Conservation (phyloP, 305 asterid species). For the Fraxinus xanthoxyloides region DNA sequence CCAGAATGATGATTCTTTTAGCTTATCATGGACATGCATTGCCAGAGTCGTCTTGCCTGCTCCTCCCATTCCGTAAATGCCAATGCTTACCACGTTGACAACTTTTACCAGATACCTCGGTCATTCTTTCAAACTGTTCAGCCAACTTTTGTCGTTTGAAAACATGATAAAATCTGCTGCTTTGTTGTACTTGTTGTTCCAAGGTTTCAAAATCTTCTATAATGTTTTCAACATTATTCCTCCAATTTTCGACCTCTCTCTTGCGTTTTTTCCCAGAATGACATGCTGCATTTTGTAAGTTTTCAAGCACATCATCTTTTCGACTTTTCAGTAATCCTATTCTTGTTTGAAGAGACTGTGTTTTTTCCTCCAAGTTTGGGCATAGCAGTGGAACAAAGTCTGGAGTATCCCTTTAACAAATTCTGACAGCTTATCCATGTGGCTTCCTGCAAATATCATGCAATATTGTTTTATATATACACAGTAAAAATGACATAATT, state of each 20-base stretch:
- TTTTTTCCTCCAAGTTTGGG: neutral
- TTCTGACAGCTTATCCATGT: neutral
- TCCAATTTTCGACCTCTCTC: conserved; percentile 5
- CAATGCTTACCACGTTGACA: no score
- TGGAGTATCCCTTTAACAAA: neutral
- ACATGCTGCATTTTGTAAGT: no score
- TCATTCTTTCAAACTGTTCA: no score
- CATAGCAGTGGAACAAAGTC: neutral
- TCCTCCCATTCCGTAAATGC: no score
- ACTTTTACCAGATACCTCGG: no score
- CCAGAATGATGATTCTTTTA: no score
- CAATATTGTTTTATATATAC: no score
- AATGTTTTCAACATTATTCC: neutral
- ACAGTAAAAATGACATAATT: no score
- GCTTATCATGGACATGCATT: no score
- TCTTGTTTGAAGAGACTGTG: neutral
- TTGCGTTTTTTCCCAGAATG: neutral
- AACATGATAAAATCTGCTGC: no score
- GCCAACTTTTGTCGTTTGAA: no score
- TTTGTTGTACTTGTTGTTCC: neutral
- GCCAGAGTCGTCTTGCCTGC: no score
- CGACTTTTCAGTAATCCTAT: neutral
- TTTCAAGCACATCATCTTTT: neutral
- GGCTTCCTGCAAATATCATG: neutral
- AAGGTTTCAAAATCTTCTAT: neutral